Evolutionary conservation across 305 asterid species (phyloP).

Genomic region (Fraxinus paxiana): DNA sequence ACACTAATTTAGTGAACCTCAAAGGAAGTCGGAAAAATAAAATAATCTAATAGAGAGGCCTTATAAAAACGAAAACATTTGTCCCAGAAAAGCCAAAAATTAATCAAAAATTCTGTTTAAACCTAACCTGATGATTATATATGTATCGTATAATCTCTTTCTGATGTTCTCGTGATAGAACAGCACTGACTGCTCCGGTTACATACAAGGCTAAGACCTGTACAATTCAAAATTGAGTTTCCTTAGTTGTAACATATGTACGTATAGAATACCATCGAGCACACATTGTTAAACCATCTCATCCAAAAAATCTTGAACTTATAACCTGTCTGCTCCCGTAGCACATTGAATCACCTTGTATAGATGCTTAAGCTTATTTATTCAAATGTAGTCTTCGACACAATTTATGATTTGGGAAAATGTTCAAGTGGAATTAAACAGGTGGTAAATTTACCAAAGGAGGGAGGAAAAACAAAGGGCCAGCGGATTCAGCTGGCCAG

Average conservation of each 20-base stretch:
- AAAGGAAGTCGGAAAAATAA: background rate
- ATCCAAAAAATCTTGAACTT: background rate
- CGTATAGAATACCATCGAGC: background rate
- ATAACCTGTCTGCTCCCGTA: conserved; percentile 8
- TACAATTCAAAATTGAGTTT: background rate
- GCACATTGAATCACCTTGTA: background rate
- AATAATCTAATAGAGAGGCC: background rate
- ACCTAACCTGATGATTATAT: conserved; percentile 40
- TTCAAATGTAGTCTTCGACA: background rate
- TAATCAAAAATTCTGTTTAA: background rate
- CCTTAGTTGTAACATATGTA: background rate
- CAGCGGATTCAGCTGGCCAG: conserved; percentile 37
- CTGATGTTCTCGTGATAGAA: conserved; percentile 28
- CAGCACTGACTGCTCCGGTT: conserved; percentile 20
- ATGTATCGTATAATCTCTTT: conserved; percentile 39
- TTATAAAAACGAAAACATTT: background rate
- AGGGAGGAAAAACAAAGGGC: conserved; percentile 34
- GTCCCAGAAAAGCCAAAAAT: background rate
- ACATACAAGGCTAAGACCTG: conserved; percentile 40
- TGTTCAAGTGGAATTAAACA: conserved; percentile 16
- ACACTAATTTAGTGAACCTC: background rate
- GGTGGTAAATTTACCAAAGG: conserved; percentile 20
- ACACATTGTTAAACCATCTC: background rate
- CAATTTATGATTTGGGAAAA: conserved; percentile 21
- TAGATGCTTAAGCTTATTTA: background rate